Evolutionary conservation across 108 stramenopile genomes (phyloP), one percentile per base, ranked within the genome.

Genomic region (Phaeodactylum tricornutum): DNA sequence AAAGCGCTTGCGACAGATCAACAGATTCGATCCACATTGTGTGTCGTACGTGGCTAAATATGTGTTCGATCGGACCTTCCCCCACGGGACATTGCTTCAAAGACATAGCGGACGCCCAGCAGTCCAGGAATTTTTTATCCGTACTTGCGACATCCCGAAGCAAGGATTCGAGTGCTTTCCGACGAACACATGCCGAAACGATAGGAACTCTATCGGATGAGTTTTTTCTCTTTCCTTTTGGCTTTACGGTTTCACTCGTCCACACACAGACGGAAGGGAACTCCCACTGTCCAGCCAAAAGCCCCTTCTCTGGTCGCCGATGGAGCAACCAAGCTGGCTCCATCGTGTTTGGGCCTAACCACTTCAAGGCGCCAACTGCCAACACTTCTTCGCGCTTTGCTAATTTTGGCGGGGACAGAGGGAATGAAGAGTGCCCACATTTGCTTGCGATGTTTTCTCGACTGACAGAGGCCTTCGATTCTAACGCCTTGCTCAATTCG

Each of bases 211-310:
- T 20, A 25, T 47, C 43, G 19, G 25, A 20, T 5, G n/a, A 5
- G 29, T 54, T 71, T 37, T 45, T 64, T 32, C 44, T 23, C 43
- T 41, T 49, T 28, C 15, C 29, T 29, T 42, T 69, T 11, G n/a
- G 52, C 31, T 56, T 54, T 36, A 43, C 22, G 32, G 67, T 68
- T 45, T 43, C 21, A 21, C 64, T 72, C 4, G 39, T 57, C 72
- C 74, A 66, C 2, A 88, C 43, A 29, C 56, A 62, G 3, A 76
- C 70, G 20, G 62, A 55, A 11, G 91, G 86, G 50, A 92, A 87
- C 36, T 92, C 91, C 91, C 86, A 88, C 46, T 92, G 91, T 3
- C 81, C 81, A 9, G 81, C 78, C 43, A 92, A 53, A 37, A 92
- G 55, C 20, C 91, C 91, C 4, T 65, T 50, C 5, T 35, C 36